phyloP scores from a whole-genome alignment of 192 early-diverging fungal species.

The Oehlia diaphana region DNA sequence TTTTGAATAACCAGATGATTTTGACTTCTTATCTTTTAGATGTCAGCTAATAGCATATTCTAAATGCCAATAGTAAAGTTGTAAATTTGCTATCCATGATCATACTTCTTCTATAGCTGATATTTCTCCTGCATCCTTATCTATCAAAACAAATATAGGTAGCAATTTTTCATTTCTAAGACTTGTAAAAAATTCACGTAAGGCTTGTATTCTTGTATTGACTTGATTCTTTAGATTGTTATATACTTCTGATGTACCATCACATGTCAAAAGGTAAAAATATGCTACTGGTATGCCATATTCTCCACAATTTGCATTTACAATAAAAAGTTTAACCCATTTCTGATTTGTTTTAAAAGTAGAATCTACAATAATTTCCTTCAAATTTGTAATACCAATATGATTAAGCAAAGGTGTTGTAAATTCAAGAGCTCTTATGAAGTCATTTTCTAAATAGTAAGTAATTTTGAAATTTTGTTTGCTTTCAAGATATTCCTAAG shows the following conservation, averaged over 20 bases:
- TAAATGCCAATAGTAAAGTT: conserved; percentile 6
- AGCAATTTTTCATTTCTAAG: not conserved
- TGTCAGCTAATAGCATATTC: not conserved
- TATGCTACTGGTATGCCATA: conserved; percentile 1
- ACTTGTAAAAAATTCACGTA: not conserved
- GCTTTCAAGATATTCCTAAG: too few species aligned
- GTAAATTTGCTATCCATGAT: conserved; percentile 9
- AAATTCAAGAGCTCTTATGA: not conserved
- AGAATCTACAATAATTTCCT: not conserved
- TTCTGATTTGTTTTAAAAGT: not conserved
- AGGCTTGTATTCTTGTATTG: not conserved
- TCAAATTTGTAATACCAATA: not conserved
- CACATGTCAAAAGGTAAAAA: not conserved
- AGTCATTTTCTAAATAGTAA: not conserved
- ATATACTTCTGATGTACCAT: too few species aligned
- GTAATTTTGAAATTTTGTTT: too few species aligned
- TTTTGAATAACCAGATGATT: not conserved
- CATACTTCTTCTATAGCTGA: conserved; percentile 11
- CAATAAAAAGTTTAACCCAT: not conserved
- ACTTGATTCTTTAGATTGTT: conserved; percentile 15
- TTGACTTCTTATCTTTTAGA: conserved; percentile 7
- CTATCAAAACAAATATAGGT: conserved; percentile 14
- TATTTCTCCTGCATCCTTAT: conserved; percentile 18
- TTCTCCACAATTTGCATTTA: conserved; percentile 6
- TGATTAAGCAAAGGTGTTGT: not conserved